Evolutionary conservation across 1,284 basidiomycete species (phyloP).

Genomic region (Moesziomyces parantarcticus): DNA sequence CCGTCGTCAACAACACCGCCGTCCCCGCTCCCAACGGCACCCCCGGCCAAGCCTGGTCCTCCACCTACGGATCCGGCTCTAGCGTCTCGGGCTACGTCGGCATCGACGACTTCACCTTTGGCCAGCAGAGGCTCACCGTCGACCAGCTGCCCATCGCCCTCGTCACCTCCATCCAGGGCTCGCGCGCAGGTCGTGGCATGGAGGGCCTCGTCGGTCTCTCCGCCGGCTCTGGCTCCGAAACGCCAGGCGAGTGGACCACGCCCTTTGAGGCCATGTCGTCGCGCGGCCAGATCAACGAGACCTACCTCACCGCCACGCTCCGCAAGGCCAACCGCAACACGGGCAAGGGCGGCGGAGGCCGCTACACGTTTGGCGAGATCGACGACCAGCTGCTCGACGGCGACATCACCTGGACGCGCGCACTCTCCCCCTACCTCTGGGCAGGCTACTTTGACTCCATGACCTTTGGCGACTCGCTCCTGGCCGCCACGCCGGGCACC

Average conservation of each 20-base stretch:
- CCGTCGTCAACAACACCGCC: conserved; percentile 29
- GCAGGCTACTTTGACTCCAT: conserved; percentile 48
- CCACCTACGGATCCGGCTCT: conserved; percentile 43
- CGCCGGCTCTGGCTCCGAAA: conserved; percentile 27
- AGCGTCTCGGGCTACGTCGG: conserved; percentile 50
- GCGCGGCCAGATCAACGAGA: conserved; percentile 37
- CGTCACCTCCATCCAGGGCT: conserved; percentile 42
- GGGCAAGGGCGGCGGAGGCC: conserved; percentile 53
- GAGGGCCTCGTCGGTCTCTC: conserved; percentile 55
- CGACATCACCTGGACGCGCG: conserved; percentile 48
- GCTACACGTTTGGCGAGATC: conserved; percentile 53
- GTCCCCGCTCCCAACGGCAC: conserved; percentile 23
- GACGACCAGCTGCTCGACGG: conserved; percentile 39
- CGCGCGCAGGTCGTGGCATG: conserved; percentile 50
- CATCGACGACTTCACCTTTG: conserved; percentile 50
- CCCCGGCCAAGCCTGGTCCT: conserved; percentile 43
- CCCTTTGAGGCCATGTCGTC: conserved; percentile 54
- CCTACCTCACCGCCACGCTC: conserved; percentile 54
- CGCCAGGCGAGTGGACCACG: conserved; percentile 53
- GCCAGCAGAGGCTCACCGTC: conserved; percentile 32
- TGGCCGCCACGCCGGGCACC: conserved; percentile 26
- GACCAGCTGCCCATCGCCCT: conserved; percentile 38
- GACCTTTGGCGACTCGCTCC: conserved; percentile 35
- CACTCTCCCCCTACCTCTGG: conserved; percentile 47
- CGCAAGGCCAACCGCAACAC: conserved; percentile 53